A percentile compares a stretch with the other conserved stretches of the same genome.
Conservation (phyloP, 306 rosid species). For the Aeschynomene evenia region DNA sequence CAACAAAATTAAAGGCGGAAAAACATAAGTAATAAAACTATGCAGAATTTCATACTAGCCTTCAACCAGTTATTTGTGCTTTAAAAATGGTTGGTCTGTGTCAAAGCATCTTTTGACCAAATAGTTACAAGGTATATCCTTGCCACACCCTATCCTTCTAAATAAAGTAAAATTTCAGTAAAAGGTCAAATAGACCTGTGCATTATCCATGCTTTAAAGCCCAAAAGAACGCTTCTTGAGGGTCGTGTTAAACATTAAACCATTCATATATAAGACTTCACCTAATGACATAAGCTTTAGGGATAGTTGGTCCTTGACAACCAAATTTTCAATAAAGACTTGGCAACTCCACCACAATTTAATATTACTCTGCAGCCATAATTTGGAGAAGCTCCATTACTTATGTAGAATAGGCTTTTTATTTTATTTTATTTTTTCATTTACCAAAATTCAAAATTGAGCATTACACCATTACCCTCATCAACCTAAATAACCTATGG, state of each 20-base stretch:
- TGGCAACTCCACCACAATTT: neutral
- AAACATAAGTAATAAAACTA: neutral
- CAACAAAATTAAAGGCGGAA: neutral
- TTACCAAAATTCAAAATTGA: neutral
- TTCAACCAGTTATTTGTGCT: neutral
- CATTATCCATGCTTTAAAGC: neutral
- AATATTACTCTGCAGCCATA: neutral
- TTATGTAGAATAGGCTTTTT: neutral
- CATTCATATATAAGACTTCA: neutral
- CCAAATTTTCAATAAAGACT: neutral
- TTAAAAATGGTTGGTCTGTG: neutral
- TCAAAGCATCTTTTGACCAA: neutral
- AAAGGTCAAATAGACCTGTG: neutral
- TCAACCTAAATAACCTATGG: neutral
- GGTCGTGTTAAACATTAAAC: neutral
- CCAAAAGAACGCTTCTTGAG: neutral
- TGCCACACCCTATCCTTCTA: neutral
- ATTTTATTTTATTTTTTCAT: neutral
- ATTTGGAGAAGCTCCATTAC: neutral
- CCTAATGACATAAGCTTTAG: neutral
- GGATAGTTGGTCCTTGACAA: neutral
- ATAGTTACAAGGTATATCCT: neutral
- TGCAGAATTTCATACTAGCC: neutral
- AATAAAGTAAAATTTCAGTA: constrained; percentile 10
- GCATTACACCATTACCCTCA: neutral